phyloP scores from a whole-genome alignment of 2,329 filamentous ascomycete genomes.

The Calonectria pteridis region DNA sequence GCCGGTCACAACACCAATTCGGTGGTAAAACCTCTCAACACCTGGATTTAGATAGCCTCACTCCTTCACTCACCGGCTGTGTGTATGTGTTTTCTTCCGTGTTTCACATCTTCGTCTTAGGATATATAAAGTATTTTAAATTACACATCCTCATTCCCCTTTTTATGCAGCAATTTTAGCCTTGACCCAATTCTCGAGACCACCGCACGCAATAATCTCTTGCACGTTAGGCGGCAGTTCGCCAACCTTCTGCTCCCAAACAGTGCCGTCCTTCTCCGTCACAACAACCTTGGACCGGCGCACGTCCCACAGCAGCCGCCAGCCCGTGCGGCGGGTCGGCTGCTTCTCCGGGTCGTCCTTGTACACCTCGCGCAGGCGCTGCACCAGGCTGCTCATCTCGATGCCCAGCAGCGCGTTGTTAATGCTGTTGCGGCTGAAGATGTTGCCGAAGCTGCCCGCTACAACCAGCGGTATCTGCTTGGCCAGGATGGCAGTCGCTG shows the following conservation, averaged over 20 bases:
- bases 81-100: too few species aligned
- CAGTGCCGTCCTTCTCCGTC: constrained; percentile 74
- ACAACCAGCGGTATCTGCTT: constrained; percentile 85
- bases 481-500: constrained; percentile 54
- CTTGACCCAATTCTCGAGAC: constrained; percentile 86
- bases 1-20: too few species aligned
- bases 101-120: too few species aligned
- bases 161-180: constrained; percentile 63
- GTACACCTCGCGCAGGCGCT: constrained; percentile 74
- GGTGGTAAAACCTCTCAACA: too few species aligned
- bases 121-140: too few species aligned
- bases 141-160: too few species aligned
- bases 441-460: constrained; percentile 84
- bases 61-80: too few species aligned
- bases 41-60: too few species aligned
- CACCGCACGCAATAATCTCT: constrained; percentile 81
- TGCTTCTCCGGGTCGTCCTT: constrained; percentile 39
- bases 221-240: constrained; percentile 88
- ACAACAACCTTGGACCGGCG: constrained; percentile 77
- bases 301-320: constrained; percentile 86
- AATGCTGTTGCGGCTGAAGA: constrained; percentile 82
- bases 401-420: constrained; percentile 82
- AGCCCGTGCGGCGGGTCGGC: constrained; percentile 71
- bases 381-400: constrained; percentile 75
- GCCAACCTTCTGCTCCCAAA: constrained; percentile 84